Percentiles rank a stretch among this genome's conserved stretches.
Conservation (phyloP, 2,329 filamentous ascomycete genomes). For the Talaromyces marneffei region DNA sequence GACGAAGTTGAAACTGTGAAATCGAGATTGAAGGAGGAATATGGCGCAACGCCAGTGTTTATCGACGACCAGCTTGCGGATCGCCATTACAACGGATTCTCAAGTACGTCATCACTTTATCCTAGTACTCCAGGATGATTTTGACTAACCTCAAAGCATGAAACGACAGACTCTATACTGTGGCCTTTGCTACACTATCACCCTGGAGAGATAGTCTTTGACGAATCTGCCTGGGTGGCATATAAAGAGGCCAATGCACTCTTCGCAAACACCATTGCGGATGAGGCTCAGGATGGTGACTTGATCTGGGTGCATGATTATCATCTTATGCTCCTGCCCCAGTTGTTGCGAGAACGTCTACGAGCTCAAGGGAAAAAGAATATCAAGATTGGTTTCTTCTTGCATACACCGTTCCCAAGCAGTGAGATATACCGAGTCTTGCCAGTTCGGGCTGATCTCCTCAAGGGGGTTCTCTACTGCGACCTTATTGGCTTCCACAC, state of each 20-base stretch:
- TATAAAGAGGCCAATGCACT: slow-evolving; percentile 90
- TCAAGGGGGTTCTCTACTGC: slow-evolving; percentile 83
- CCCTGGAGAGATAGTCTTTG: slow-evolving; percentile 95
- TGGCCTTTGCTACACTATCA: slow-evolving; percentile 99
- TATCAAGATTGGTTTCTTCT: slow-evolving; percentile 95
- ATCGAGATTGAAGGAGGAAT: slow-evolving; percentile 70
- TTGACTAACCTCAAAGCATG: not conserved
- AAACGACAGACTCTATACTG: slow-evolving; percentile 75
- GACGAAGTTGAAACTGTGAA: slow-evolving; percentile 67
- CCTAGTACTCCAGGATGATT: not conserved
- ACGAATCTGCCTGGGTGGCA: slow-evolving; percentile 87
- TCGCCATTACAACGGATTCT: slow-evolving; percentile 92
- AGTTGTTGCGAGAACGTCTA: slow-evolving; percentile 90
- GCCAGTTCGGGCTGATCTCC: slow-evolving; percentile 81
- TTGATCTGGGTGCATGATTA: slow-evolving; percentile 98
- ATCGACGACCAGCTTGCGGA: slow-evolving; percentile 85
- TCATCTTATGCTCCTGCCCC: slow-evolving; percentile 91
- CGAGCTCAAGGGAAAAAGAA: slow-evolving; percentile 69
- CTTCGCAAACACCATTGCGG: slow-evolving; percentile 81
- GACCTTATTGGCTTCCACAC: slow-evolving; percentile 97
- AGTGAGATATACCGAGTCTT: slow-evolving; percentile 96
- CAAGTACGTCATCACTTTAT: slow-evolving; percentile 55
- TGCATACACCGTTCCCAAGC: slow-evolving; percentile 94
- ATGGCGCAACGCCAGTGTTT: slow-evolving; percentile 81
- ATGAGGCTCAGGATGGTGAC: slow-evolving; percentile 87